Evolutionary conservation across 306 rosid genomes (phyloP), one percentile per base, ranked within the genome.

Genomic region (Ormosia emarginata): DNA sequence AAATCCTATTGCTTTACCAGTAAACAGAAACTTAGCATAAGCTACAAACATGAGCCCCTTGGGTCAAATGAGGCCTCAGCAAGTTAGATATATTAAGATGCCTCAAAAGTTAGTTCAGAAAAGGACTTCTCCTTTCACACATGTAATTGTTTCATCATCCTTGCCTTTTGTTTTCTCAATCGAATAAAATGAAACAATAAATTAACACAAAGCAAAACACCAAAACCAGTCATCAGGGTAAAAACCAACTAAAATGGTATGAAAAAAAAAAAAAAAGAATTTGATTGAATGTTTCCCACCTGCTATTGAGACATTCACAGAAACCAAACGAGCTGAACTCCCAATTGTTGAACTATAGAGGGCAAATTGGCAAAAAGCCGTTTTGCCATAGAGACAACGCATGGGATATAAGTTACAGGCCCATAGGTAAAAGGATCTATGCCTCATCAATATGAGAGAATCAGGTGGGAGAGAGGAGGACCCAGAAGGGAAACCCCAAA

Each of bases 61-160:
- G 49, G 13, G 8, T 41, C 33, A 56, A 67, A 15, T 2, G 10
- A 43, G 5, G 2, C 18, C 63, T 43, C 15, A 33, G 68, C 82
- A 80, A 78, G 90, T 81, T 89, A 86, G 94, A 83, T 44, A 75
- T 57, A 53, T 34, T 33, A 52, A 71, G 63, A 90, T 90, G 93
- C 92, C 91, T 90, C 92, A 92, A 89, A 36, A 11, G 2, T 73
- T 92, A 63, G 93, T 89, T 90, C 91, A 89, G 39, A 34, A 34
- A 86, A 89, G 84, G 85, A 79, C 10, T 43, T 62, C 55, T 58
- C 84, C 85, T 88, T 88, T 89, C 91, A 89, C 83, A 65, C 94
- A 89, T 88, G 90, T 92, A 89, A 89, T 90, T 90, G 95, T 88
- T 33, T 89, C 93, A 87, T 90, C 92, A 92, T 74, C 17, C 97